These are phyloP conservation scores for Emergomyces pasteurianus DNA, from an alignment of 2,329 filamentous ascomycete species.

Conservation along the genomic window DNA sequence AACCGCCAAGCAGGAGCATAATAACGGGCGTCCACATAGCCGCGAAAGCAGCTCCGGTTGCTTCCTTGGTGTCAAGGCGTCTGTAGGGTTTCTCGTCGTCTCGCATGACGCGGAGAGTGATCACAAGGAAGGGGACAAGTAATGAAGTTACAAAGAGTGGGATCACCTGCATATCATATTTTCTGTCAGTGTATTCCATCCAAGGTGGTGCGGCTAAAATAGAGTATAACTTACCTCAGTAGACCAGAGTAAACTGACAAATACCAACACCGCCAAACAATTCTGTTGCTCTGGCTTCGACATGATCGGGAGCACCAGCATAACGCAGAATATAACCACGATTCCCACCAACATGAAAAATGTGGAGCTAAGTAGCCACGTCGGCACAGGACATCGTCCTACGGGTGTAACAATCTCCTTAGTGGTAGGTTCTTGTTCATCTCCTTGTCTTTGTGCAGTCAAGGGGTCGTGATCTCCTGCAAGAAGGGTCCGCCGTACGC, in stretches of 20 bases:
- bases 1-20: conserved; percentile 91
- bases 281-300: conserved; percentile 84
- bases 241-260: conserved; percentile 90
- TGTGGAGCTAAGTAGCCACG: conserved; percentile 72
- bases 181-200: conserved; percentile 4
- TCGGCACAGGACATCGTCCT: conserved; percentile 61
- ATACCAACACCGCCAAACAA: conserved; percentile 82
- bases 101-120: conserved; percentile 73
- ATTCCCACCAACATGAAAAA: conserved; percentile 65
- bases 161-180: conserved; percentile 53
- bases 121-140: conserved; percentile 83
- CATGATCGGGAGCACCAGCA: conserved; percentile 73
- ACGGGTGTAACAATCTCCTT: conserved; percentile 70
- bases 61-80: conserved; percentile 66
- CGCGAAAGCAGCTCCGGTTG: conserved; percentile 74
- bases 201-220: background rate
- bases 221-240: conserved; percentile 57
- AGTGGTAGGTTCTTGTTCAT: conserved; percentile 54
- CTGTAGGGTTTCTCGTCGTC: conserved; percentile 57
- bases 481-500: conserved; percentile 63
- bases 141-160: conserved; percentile 94
- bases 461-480: conserved; percentile 59
- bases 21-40: conserved; percentile 99
- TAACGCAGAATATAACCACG: conserved; percentile 57
- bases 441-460: conserved; percentile 67